These are phyloP conservation scores for Lachancea waltii DNA, from an alignment of 805 yeast species.

Conservation along the genomic window DNA sequence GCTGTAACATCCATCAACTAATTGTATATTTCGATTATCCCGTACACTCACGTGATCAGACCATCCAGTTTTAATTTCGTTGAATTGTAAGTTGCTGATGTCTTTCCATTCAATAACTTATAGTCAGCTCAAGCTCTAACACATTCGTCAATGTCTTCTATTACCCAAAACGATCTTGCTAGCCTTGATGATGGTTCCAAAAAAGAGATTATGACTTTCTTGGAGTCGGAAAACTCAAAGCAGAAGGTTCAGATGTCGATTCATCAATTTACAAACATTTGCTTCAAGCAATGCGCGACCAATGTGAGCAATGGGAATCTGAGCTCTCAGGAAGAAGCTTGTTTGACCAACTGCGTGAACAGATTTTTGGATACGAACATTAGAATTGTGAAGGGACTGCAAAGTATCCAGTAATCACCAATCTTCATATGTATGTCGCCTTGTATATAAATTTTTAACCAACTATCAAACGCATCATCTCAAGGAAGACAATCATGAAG, in stretches of 20 bases:
- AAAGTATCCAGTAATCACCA: conserved; percentile 20
- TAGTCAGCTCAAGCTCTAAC: no score
- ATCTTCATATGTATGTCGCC: not conserved
- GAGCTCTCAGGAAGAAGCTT: conserved; percentile 54
- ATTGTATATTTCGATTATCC: no score
- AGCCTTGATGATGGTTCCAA: conserved; percentile 61
- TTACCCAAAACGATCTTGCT: conserved; percentile 38
- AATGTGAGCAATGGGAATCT: conserved; percentile 43
- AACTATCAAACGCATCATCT: not conserved
- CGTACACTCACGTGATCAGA: no score
- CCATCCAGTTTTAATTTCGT: no score
- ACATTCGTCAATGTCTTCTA: conserved; percentile 26
- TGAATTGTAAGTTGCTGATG: no score
- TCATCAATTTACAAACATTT: conserved; percentile 82
- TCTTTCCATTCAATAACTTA: no score
- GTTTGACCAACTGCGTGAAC: conserved; percentile 76
- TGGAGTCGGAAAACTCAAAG: conserved; percentile 79
- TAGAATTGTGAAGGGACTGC: conserved; percentile 59
- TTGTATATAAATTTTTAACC: not conserved
- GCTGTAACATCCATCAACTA: no score
- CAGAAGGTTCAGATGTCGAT: conserved; percentile 82
- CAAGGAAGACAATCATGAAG: not conserved
- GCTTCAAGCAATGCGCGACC: conserved; percentile 79
- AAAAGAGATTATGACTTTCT: conserved; percentile 65
- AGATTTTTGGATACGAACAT: conserved; percentile 84